Evolutionary conservation across 1,284 basidiomycete species (phyloP), one percentile per base, ranked within the genome.

Genomic region (Naganishia albida): DNA sequence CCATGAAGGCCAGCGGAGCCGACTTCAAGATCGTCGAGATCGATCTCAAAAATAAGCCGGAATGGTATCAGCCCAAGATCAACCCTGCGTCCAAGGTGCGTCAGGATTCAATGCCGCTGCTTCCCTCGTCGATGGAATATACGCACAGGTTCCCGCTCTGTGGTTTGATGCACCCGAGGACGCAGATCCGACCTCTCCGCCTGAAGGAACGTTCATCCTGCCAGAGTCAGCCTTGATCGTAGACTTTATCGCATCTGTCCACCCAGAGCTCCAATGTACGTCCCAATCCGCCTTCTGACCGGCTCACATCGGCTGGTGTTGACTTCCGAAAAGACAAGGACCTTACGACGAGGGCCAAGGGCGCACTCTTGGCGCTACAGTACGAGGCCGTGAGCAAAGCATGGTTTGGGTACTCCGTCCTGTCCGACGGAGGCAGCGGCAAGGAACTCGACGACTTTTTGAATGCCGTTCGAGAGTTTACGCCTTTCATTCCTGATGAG

Each of bases 51-150:
- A 84, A 86, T 79, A 88, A 87, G 77, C 87, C 87, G 7, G 66
- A 65, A 15, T 73, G 72, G 71, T 87, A 85, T 72, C 81, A 83
- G 0, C 79, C 82, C 0, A 80, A 84, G 66, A 81, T 88, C 42
- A 88, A 88, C 75, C 83, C 84, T 1, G 85, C 83, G 1, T 82
- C 83, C 73, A 87, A 87, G 81, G 86, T 85, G 70, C 46, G 79
- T 65, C 7, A 10, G 6, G 34, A 34, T 6, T 10, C 34, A 10
- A 4, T 34, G 34, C 34, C 34, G 6, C 34, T 18, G 28, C 50
- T 55, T 46, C 40, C 46, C 23, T 10, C 23, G 6, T 51, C 18
- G 16, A 2, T 46, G 16, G 59, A 39, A 15, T 44, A 28, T 28
- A 7, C 42, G 28, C 12, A 2, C 25, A 84, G 83, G 80, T 86